phyloP scores from a whole-genome alignment of 805 yeast species.

The Cyberlindnera euphorbiiphila region DNA sequence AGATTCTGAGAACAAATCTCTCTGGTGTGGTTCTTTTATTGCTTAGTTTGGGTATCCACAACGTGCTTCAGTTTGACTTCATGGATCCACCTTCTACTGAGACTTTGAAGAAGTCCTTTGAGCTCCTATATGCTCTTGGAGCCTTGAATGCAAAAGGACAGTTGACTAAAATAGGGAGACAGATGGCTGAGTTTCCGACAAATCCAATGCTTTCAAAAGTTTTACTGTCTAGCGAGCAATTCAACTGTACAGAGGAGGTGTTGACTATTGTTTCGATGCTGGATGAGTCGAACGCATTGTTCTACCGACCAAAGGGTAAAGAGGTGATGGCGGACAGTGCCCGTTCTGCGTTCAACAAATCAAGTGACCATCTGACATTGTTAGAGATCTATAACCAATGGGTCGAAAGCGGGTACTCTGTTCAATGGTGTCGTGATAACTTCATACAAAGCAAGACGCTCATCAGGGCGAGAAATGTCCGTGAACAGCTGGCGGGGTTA shows the following conservation, averaged over 20 bases:
- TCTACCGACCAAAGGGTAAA: slow-evolving; percentile 66
- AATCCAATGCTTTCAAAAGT: slow-evolving; percentile 87
- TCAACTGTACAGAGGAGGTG: slow-evolving; percentile 62
- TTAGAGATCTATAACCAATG: slow-evolving; percentile 76
- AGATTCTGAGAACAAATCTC: slow-evolving; percentile 81
- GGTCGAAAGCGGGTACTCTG: slow-evolving; percentile 61
- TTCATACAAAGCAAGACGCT: slow-evolving; percentile 74
- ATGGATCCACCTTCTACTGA: slow-evolving; percentile 85
- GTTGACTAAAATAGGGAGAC: slow-evolving; percentile 70
- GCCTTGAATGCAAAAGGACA: slow-evolving; percentile 80
- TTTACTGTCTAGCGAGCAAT: slow-evolving; percentile 56
- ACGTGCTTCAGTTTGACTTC: slow-evolving; percentile 78
- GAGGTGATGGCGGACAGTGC: slow-evolving; percentile 63
- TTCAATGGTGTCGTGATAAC: slow-evolving; percentile 82
- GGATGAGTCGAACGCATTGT: slow-evolving; percentile 69
- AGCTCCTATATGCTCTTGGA: slow-evolving; percentile 78
- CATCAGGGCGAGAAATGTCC: slow-evolving; percentile 61
- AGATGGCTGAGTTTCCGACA: slow-evolving; percentile 89
- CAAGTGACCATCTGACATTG: slow-evolving; percentile 74
- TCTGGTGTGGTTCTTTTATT: slow-evolving; percentile 71
- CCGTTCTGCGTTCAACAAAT: slow-evolving; percentile 48
- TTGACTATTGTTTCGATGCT: slow-evolving; percentile 79
- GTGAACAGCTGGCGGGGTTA: slow-evolving; percentile 62
- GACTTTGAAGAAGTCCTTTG: slow-evolving; percentile 70
- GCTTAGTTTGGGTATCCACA: slow-evolving; percentile 80